phyloP scores from a whole-genome alignment of 371 early-diverging fungal genomes.

The Mucor ambiguus region DNA sequence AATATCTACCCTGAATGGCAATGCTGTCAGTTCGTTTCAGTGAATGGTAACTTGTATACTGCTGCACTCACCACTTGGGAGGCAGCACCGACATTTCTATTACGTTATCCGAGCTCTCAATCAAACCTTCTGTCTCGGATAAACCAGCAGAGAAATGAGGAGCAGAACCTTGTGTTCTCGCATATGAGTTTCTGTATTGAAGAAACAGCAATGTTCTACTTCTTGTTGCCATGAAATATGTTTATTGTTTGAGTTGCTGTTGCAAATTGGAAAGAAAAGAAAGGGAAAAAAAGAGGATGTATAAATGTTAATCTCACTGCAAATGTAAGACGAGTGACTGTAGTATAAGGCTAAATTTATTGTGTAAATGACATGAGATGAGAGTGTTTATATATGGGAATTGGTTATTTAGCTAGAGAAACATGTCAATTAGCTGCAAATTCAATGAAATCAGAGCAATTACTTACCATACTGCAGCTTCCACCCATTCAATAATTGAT shows the following conservation, averaged over 20 bases:
- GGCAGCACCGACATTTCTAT: slow-evolving; percentile 82
- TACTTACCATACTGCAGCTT: slow-evolving; percentile 81
- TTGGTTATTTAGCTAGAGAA: slow-evolving; percentile 1
- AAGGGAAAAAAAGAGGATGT: not conserved
- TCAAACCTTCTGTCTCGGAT: slow-evolving; percentile 67
- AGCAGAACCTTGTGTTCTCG: slow-evolving; percentile 57
- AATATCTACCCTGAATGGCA: slow-evolving; percentile 75
- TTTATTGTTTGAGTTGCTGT: not conserved
- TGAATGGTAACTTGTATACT: not conserved
- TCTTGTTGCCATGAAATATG: slow-evolving; percentile 77
- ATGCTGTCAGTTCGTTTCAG: not conserved
- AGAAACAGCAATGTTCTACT: slow-evolving; percentile 90
- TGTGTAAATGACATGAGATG: not conserved
- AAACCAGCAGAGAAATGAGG: slow-evolving; percentile 39
- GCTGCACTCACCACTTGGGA: slow-evolving; percentile 73
- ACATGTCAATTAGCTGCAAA: not conserved
- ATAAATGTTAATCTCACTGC: not conserved
- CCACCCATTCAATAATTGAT: slow-evolving; percentile 78
- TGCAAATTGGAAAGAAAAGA: not conserved
- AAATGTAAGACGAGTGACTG: not conserved
- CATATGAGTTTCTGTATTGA: slow-evolving; percentile 92
- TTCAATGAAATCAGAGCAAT: not conserved
- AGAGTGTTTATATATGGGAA: not conserved
- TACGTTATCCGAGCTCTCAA: slow-evolving; percentile 65
- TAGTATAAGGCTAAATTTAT: not conserved